Evolutionary conservation across 495 filamentous ascomycete species (phyloP).

Genomic region (Patellaria atrata): DNA sequence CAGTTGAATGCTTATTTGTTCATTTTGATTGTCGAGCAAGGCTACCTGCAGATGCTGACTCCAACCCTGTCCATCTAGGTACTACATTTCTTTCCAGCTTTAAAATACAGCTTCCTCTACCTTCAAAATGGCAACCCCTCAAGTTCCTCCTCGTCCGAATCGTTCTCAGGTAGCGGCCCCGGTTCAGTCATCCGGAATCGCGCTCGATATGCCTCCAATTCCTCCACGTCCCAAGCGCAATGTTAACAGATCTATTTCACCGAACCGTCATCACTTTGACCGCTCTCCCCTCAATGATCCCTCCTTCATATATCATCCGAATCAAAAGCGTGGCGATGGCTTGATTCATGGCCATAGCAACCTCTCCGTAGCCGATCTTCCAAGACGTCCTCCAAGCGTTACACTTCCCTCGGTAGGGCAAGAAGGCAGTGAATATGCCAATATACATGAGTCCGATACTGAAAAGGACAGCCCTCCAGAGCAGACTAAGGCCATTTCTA

Average conservation of each 20-base stretch:
- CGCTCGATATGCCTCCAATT: constrained; percentile 35
- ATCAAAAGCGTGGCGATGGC: constrained; percentile 28
- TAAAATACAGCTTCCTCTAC: not conserved
- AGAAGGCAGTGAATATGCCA: constrained; percentile 79
- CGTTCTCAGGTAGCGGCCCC: constrained; percentile 16
- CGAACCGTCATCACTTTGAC: constrained; percentile 60
- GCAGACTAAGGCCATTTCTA: constrained; percentile 63
- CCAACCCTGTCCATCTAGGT: no score
- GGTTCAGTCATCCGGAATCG: constrained; percentile 23
- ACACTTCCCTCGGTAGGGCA: constrained; percentile 73
- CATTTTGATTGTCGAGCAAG: no score
- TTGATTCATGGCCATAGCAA: no score
- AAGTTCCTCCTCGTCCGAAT: constrained; percentile 51
- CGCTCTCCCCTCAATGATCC: constrained; percentile 75
- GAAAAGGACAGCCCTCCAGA: constrained; percentile 29
- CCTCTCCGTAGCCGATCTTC: constrained; percentile 35
- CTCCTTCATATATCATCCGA: constrained; percentile 32
- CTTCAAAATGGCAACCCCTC: constrained; percentile 37
- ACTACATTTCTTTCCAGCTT: not conserved
- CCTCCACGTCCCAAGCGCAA: constrained; percentile 62
- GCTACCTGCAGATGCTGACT: no score
- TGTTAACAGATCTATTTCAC: constrained; percentile 64
- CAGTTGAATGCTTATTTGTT: no score
- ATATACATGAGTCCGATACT: constrained; percentile 31
- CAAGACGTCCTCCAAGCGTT: constrained; percentile 56